A percentile compares a stretch with the other conserved stretches of the same genome.
Conservation (phyloP, 2,329 filamentous ascomycete genomes). For the Neofusicoccum cordaticola region DNA sequence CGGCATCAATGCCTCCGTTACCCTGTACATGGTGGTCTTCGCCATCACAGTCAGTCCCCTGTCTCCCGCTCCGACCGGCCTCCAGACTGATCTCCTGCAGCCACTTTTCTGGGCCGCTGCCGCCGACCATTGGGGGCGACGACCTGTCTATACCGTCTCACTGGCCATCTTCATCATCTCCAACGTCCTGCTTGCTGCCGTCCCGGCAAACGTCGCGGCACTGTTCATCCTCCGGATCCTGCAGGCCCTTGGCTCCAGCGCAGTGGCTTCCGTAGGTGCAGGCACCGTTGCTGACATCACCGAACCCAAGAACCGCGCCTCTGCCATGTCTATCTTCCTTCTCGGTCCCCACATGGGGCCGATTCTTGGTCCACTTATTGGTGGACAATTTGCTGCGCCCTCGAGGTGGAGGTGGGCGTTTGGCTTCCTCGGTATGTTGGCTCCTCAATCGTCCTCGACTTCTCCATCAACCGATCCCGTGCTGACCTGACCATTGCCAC, state of each 20-base stretch:
- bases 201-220: constrained; percentile 39
- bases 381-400: constrained; percentile 37
- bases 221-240: constrained; percentile 42
- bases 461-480: neutral
- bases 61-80: too few species aligned
- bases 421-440: constrained; percentile 32
- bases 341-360: constrained; percentile 47
- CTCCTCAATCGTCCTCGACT: neutral
- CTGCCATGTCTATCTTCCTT: constrained; percentile 43
- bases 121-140: constrained; percentile 41
- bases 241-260: constrained; percentile 44
- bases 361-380: constrained; percentile 44
- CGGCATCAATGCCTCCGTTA: constrained; percentile 45
- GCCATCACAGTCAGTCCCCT: constrained; percentile 30
- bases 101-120: constrained; percentile 44
- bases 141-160: constrained; percentile 42
- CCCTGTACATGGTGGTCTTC: constrained; percentile 46
- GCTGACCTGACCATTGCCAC: neutral
- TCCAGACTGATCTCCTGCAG: constrained; percentile 17
- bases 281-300: constrained; percentile 45
- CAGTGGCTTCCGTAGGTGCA: constrained; percentile 44
- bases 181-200: constrained; percentile 39
- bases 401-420: constrained; percentile 47
- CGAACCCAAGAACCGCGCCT: constrained; percentile 39
- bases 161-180: constrained; percentile 40